These are phyloP conservation scores for Phytomonas francai DNA, from an alignment of 208 protist genomes.

Conservation along the genomic window DNA sequence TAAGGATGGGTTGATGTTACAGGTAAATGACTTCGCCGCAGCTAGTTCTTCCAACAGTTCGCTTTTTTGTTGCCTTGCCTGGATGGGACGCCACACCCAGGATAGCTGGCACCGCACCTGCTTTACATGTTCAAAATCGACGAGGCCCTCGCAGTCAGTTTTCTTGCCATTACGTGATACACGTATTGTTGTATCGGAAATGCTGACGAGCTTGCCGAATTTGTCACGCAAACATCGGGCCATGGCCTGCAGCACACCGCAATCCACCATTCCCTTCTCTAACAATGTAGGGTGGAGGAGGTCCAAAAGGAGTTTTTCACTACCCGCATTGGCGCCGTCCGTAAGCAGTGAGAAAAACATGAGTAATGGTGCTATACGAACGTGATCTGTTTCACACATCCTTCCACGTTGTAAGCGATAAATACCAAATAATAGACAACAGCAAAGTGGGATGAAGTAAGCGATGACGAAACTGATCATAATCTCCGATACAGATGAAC, in stretches of 20 bases:
- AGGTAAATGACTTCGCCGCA: conserved; percentile 15
- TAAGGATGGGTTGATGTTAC: conserved; percentile 17
- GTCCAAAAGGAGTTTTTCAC: conserved; percentile 58
- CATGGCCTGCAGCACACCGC: conserved; percentile 73
- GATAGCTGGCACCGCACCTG: conserved; percentile 60
- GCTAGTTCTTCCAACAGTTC: conserved; percentile 6
- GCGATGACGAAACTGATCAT: neutral
- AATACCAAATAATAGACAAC: conserved; percentile 35
- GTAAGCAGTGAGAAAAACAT: conserved; percentile 67
- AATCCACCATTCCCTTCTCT: conserved; percentile 33
- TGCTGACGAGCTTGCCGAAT: conserved; percentile 40
- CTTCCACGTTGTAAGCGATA: conserved; percentile 28
- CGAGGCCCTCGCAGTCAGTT: conserved; percentile 64
- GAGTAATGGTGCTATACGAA: conserved; percentile 39
- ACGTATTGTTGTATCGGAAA: conserved; percentile 43
- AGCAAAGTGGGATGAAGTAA: neutral
- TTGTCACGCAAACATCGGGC: conserved; percentile 48
- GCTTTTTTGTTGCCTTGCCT: conserved; percentile 11
- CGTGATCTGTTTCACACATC: conserved; percentile 9
- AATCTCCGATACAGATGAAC: neutral
- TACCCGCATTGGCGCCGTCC: conserved; percentile 52
- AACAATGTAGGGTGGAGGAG: conserved; percentile 72
- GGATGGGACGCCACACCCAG: conserved; percentile 37
- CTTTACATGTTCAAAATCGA: conserved; percentile 63
- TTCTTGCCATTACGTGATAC: conserved; percentile 35